Evolutionary conservation across 768 basidiomycete genomes (phyloP), one percentile per base, ranked within the genome.

Genomic region (Lyophyllum semitale): DNA sequence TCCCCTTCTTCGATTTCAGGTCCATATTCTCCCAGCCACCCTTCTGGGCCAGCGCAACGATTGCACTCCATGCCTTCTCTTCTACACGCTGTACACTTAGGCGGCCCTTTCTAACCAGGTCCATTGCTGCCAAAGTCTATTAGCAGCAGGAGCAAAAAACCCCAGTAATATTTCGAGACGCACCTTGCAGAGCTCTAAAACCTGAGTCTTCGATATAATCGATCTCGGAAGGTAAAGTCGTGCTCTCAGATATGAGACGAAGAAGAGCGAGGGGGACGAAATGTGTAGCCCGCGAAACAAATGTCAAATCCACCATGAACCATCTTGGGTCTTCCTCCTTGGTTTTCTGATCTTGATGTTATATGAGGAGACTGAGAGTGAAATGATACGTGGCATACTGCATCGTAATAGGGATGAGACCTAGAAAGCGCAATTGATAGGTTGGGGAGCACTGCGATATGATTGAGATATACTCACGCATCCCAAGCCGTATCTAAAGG

Each of bases 231-330:
- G 87, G 85, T 6, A 79, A 72, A 1, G 63, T 54, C 5, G 74
- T 55, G 3, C 66, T 57, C 13, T 77, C 75, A 0, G 86, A 82
- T 35, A 95, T 81, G 47, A 77, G 73, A 23, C 86, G 84, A 40
- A 98, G 77, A 0, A 96, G 76, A 6, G 87, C 75, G 11, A 96
- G 77, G 2, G 94, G 87, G 11, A 96, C 81, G 50, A 93, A 93
- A 72, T 95, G 77, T 27, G 69, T 60, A 5, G 89, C 80, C 22
- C 89, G 84, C 6, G 81, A 74, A 15, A 70, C 62, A 68, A 95
- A 95, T 29, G 79, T 81, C 48, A 88, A 73, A 62, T 93, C 87
- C 32, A 95, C 90, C 95, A 98, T 98, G 75, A 80, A 95, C 95
- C 95, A 98, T 66, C 81, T 91, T 1, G 95, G 95, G 11, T 84